These are phyloP conservation scores for Rhizophagus clarus DNA, from an alignment of 192 early-diverging fungal species.

Conservation along the genomic window DNA sequence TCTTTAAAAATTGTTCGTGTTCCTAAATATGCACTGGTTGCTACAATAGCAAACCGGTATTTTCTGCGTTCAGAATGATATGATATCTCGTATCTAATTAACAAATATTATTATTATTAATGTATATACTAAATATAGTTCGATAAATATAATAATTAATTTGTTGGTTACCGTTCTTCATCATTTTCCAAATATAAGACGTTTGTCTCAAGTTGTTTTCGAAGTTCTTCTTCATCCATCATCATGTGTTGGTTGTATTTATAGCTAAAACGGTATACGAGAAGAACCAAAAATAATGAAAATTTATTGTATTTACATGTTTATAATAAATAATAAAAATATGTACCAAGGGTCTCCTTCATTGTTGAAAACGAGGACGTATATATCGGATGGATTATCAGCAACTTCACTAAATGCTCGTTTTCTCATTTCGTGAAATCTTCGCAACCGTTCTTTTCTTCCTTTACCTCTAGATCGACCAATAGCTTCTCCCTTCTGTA, in stretches of 20 bases:
- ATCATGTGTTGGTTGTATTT: conserved; percentile 58
- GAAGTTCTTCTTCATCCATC: conserved; percentile 42
- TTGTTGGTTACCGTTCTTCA: conserved; percentile 40
- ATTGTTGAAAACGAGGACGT: conserved; percentile 54
- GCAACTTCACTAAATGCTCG: conserved; percentile 40
- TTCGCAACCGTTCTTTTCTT: conserved; percentile 42
- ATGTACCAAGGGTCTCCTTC: conserved; percentile 60
- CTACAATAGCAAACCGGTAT: conserved; percentile 48
- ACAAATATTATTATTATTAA: neutral
- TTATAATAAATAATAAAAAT: neutral
- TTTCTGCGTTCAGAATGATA: conserved; percentile 33
- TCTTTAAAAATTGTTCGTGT: neutral
- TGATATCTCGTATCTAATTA: conserved; percentile 36
- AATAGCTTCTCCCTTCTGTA: conserved; percentile 27
- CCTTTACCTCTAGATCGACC: conserved; percentile 42
- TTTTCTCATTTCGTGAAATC: conserved; percentile 37
- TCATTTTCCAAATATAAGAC: conserved; percentile 48
- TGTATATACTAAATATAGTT: too few species aligned
- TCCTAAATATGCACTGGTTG: conserved; percentile 20
- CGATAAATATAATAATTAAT: too few species aligned
- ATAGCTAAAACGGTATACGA: conserved; percentile 45
- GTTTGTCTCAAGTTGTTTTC: conserved; percentile 39
- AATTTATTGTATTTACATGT: neutral
- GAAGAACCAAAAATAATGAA: conserved; percentile 7
- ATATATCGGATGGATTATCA: conserved; percentile 39